Evolutionary conservation across 2,329 filamentous ascomycete genomes (phyloP).

Genomic region (Colletotrichum limetticola): DNA sequence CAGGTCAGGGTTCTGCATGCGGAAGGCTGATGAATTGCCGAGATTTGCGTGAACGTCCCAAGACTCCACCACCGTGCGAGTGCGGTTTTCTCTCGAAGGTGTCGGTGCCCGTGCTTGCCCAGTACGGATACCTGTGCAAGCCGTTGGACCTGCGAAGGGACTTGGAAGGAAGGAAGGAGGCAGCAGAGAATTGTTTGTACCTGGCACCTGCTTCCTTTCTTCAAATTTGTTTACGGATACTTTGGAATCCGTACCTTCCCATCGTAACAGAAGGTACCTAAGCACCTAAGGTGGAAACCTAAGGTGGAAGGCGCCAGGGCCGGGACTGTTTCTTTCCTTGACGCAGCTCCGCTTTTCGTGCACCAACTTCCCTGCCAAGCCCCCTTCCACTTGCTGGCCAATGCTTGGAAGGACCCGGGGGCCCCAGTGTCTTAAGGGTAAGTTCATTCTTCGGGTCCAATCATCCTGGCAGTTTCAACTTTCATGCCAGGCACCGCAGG

Average conservation of each 20-base stretch:
- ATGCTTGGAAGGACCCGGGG: neutral
- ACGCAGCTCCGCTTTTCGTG: neutral
- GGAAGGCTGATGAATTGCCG: conserved; percentile 33
- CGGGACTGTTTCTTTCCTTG: neutral
- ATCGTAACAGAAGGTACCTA: too few species aligned
- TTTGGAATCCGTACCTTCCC: too few species aligned
- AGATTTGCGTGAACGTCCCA: conserved; percentile 17
- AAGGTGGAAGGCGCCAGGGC: neutral
- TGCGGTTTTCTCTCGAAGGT: neutral
- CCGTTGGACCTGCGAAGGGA: neutral
- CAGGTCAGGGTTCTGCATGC: conserved; percentile 22
- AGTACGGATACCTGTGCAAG: neutral
- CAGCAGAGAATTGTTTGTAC: too few species aligned
- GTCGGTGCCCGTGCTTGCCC: neutral
- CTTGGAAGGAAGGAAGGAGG: too few species aligned
- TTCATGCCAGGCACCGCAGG: conserved; percentile 3
- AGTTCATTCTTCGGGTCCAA: conserved; percentile 1
- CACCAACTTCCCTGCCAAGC: too few species aligned
- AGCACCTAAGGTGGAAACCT: neutral
- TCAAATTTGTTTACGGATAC: neutral
- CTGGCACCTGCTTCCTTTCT: neutral
- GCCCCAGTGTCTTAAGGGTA: neutral
- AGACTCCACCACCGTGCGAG: conserved; percentile 1
- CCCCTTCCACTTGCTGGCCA: neutral
- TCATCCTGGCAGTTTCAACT: conserved; percentile 6